phyloP scores from a whole-genome alignment of 176 grass and related monocot genomes.

The Zizania latifolia region DNA sequence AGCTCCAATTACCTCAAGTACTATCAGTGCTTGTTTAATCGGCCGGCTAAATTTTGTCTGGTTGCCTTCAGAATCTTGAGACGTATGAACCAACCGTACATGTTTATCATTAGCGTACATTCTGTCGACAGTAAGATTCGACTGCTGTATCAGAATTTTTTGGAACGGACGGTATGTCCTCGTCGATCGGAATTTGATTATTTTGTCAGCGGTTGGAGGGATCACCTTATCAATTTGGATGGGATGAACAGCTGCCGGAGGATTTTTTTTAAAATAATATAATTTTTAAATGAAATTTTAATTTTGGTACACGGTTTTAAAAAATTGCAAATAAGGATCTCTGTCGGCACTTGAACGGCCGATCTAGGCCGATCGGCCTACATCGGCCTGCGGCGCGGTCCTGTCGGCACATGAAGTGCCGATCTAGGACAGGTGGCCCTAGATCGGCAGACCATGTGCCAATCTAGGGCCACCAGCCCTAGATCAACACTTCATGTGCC shows the following conservation, averaged over 20 bases:
- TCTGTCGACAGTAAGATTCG: not conserved
- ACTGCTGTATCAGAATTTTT: not conserved
- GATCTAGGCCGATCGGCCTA: too few species aligned
- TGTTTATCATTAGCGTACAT: not conserved
- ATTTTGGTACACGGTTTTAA: too few species aligned
- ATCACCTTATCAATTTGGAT: not conserved
- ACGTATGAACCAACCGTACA: not conserved
- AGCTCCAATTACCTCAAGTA: not conserved
- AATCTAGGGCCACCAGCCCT: too few species aligned
- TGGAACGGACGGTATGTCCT: not conserved
- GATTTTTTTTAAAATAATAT: too few species aligned
- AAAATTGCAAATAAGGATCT: too few species aligned
- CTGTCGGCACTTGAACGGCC: too few species aligned
- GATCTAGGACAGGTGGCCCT: too few species aligned
- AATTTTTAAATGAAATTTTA: too few species aligned
- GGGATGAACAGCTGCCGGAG: not conserved
- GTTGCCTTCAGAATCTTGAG: not conserved
- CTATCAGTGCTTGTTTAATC: not conserved
- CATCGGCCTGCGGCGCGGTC: too few species aligned
- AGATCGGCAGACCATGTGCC: too few species aligned
- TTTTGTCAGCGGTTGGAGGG: not conserved
- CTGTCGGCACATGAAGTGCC: too few species aligned
- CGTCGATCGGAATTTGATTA: not conserved
- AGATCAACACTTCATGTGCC: too few species aligned
- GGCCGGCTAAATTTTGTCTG: not conserved